Conservation (phyloP, 106 monocot genomes). For the Dendrobium officinale region DNA sequence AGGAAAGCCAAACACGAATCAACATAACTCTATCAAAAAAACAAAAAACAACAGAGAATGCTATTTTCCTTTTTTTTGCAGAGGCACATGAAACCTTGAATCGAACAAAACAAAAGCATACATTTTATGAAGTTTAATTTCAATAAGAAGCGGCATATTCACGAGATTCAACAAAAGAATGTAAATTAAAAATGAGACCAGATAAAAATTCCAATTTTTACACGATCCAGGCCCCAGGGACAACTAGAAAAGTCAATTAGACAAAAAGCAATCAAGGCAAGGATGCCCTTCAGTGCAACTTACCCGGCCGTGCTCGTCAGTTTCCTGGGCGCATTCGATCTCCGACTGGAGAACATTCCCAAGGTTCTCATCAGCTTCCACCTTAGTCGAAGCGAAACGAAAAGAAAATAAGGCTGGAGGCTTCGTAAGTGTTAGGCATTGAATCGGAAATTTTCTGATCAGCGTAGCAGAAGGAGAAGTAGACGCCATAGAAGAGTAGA, state of each 20-base stretch:
- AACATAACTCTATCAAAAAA: too few species aligned
- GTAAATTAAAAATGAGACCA: neutral
- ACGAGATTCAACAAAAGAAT: neutral
- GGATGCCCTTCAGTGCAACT: constrained; percentile 1
- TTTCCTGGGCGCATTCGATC: constrained; percentile 23
- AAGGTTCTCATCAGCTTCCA: constrained; percentile 35
- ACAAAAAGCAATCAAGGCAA: neutral
- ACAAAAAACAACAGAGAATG: too few species aligned
- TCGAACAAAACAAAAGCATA: neutral
- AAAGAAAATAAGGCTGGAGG: neutral
- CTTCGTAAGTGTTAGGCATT: neutral
- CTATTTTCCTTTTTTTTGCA: too few species aligned
- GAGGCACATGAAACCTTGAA: too few species aligned
- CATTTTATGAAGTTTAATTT: neutral
- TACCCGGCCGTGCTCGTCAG: constrained; percentile 7
- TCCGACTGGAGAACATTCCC: constrained; percentile 36
- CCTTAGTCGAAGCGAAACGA: constrained; percentile 23
- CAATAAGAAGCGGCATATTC: neutral
- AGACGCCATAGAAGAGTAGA: constrained; percentile 8
- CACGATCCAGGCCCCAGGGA: neutral
- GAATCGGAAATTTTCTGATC: neutral
- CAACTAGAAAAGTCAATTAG: neutral
- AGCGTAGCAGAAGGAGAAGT: constrained; percentile 4
- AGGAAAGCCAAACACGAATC: too few species aligned
- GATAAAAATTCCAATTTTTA: neutral